phyloP scores from a whole-genome alignment of 371 early-diverging fungal genomes.

The Circinella minor region DNA sequence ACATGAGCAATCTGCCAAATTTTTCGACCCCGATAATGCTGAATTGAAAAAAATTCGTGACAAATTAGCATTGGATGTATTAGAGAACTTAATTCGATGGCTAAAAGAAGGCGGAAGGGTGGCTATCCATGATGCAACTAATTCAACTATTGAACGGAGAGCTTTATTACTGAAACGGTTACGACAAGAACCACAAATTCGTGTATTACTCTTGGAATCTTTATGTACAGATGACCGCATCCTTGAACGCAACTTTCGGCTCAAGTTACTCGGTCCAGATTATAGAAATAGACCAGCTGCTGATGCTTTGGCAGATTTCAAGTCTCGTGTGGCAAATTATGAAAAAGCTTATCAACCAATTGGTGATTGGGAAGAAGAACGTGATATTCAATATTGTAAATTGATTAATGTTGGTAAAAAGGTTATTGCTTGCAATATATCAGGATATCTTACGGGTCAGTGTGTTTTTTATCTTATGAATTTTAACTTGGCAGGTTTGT shows the following conservation, averaged over 20 bases:
- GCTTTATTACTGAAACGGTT: constrained; percentile 67
- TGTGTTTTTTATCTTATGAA: constrained; percentile 90
- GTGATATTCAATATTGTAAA: constrained; percentile 80
- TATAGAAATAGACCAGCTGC: constrained; percentile 74
- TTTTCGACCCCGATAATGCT: constrained; percentile 83
- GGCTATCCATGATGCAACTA: constrained; percentile 91
- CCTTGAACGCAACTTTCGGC: constrained; percentile 75
- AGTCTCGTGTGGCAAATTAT: constrained; percentile 77
- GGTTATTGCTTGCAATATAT: constrained; percentile 80
- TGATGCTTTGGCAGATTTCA: constrained; percentile 77
- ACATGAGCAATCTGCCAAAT: constrained; percentile 54
- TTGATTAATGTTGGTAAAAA: constrained; percentile 85
- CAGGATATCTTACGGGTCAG: constrained; percentile 81
- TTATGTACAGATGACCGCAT: constrained; percentile 77
- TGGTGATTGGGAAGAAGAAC: constrained; percentile 75
- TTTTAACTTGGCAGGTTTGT: constrained; percentile 58
- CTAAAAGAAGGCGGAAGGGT: constrained; percentile 72
- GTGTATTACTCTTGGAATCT: constrained; percentile 68
- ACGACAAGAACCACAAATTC: constrained; percentile 56
- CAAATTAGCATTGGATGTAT: constrained; percentile 74
- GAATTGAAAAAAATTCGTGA: constrained; percentile 74
- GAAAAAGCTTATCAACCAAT: constrained; percentile 84
- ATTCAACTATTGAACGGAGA: constrained; percentile 79
- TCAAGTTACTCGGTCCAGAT: constrained; percentile 86
- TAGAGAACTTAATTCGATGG: constrained; percentile 85